phyloP scores from a whole-genome alignment of 805 yeast genomes.

The Brettanomyces bruxellensis region DNA sequence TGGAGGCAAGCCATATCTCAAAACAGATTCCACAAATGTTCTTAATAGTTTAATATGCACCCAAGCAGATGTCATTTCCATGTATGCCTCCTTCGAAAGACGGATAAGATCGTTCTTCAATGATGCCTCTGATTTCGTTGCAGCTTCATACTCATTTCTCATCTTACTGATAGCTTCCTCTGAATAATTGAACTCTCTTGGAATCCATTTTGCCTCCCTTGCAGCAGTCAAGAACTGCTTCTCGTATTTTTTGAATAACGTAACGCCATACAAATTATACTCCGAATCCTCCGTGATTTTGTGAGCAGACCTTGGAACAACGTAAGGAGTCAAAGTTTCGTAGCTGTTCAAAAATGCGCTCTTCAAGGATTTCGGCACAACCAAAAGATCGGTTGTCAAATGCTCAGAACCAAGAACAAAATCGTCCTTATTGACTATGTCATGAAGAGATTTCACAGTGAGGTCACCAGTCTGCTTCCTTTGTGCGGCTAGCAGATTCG shows the following conservation, averaged over 20 bases:
- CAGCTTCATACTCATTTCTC: conserved; percentile 71
- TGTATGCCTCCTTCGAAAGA: conserved; percentile 80
- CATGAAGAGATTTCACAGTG: conserved; percentile 84
- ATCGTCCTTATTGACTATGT: conserved; percentile 73
- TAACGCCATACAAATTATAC: conserved; percentile 63
- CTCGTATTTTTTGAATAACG: conserved; percentile 75
- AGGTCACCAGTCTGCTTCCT: conserved; percentile 91
- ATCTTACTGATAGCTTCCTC: conserved; percentile 64
- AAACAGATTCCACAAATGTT: conserved; percentile 83
- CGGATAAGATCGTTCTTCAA: conserved; percentile 71
- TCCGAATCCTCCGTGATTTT: conserved; percentile 66
- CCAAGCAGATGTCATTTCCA: conserved; percentile 81
- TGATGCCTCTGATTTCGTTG: conserved; percentile 65
- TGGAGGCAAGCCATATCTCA: conserved; percentile 96
- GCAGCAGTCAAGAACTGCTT: conserved; percentile 59
- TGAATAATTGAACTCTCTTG: conserved; percentile 84
- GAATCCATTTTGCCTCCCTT: conserved; percentile 83
- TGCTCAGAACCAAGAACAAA: conserved; percentile 83
- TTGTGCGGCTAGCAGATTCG: conserved; percentile 79
- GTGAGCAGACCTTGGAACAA: conserved; percentile 85
- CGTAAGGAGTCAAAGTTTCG: conserved; percentile 71
- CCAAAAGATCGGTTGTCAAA: conserved; percentile 76
- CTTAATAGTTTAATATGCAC: conserved; percentile 83
- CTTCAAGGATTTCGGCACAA: conserved; percentile 65
- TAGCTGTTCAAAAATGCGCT: conserved; percentile 57